A percentile compares a stretch with the other conserved stretches of the same genome.
Evolutionary conservation across 495 filamentous ascomycete species (phyloP).

Genomic region (Penicillium canescens): DNA sequence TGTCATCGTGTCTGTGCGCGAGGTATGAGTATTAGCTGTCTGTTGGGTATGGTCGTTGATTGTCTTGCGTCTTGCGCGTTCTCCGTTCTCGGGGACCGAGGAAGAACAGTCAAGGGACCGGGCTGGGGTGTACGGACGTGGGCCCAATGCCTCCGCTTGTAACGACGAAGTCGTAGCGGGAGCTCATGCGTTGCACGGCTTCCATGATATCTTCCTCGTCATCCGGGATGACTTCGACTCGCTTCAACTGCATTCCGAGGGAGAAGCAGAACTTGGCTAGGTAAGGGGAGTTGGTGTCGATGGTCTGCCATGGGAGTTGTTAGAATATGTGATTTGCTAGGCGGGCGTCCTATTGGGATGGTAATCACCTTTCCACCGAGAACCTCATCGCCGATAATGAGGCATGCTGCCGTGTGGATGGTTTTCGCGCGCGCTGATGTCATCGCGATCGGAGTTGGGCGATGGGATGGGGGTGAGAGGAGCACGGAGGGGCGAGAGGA

Average conservation of each 20-base stretch:
- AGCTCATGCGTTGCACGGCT: conserved; percentile 80
- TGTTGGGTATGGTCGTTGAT: background rate
- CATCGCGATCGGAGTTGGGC: conserved; percentile 45
- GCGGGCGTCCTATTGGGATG: background rate
- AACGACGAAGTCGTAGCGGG: conserved; percentile 88
- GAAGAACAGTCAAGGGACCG: background rate
- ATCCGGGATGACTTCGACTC: conserved; percentile 90
- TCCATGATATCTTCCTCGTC: conserved; percentile 90
- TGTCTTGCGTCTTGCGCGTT: background rate
- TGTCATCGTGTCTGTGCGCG: conserved; percentile 80
- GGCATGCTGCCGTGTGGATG: conserved; percentile 87
- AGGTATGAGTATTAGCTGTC: background rate
- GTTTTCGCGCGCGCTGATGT: conserved; percentile 57
- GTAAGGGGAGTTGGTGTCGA: conserved; percentile 90
- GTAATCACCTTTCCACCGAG: conserved; percentile 83
- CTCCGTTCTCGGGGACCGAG: background rate
- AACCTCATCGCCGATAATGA: conserved; percentile 97
- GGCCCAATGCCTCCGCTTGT: conserved; percentile 95
- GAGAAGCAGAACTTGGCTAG: conserved; percentile 92
- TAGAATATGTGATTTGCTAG: background rate
- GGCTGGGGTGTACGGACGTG: conserved; percentile 57
- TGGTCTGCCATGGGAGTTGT: conserved; percentile 46
- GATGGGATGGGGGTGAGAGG: conserved; percentile 38
- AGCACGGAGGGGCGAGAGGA: conserved; percentile 30
- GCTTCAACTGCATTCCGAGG: conserved; percentile 83